Percentiles rank a stretch among this genome's conserved stretches.
phyloP scores from a whole-genome alignment of 257 asterid species.

The Anisodus tanguticus region DNA sequence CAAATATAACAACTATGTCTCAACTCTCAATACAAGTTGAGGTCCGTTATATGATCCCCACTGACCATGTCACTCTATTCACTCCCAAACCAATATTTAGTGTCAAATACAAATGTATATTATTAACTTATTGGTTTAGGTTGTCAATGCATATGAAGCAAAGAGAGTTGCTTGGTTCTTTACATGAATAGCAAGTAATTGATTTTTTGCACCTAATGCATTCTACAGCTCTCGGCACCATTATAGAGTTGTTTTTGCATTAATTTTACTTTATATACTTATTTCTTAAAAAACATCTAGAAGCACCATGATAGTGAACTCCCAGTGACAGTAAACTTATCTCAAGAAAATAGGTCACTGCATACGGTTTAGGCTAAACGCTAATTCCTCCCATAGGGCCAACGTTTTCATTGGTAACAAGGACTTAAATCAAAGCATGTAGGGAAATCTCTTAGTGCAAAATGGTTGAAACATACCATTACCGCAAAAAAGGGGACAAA shows the following conservation, averaged over 20 bases:
- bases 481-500: neutral
- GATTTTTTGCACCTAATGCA: neutral
- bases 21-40: neutral
- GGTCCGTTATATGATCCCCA: neutral
- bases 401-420: neutral
- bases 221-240: neutral
- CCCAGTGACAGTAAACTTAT: neutral
- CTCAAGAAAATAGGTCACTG: neutral
- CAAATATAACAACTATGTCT: neutral
- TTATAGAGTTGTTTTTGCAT: neutral
- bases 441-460: neutral
- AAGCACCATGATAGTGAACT: slow-evolving; percentile 21
- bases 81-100: neutral
- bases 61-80: neutral
- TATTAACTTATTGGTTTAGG: neutral
- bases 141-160: neutral
- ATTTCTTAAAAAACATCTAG: neutral
- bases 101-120: neutral
- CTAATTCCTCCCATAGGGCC: neutral
- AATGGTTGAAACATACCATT: neutral
- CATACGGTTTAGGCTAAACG: neutral
- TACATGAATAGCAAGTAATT: neutral
- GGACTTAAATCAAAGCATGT: neutral
- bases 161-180: neutral
- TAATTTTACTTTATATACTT: neutral